Evolutionary conservation across 257 asterid species (phyloP).

Genomic region (Coffea eugenioides): DNA sequence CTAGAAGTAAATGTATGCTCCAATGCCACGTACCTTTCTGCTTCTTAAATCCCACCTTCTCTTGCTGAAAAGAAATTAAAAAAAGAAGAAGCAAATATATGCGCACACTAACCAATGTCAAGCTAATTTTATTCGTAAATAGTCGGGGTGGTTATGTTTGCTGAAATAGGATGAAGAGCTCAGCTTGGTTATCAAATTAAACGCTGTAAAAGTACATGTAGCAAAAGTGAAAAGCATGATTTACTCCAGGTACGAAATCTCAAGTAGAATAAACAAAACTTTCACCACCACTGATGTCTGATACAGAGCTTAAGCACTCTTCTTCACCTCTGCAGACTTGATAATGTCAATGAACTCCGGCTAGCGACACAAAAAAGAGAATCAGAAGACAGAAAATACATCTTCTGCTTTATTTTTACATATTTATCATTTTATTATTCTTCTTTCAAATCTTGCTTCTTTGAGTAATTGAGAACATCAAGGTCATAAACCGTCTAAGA

Average conservation of each 20-base stretch:
- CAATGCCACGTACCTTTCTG: too few species aligned
- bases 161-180: background rate
- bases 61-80: too few species aligned
- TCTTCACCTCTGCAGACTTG: conserved; percentile 83
- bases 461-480: background rate
- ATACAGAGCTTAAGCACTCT: conserved; percentile 43
- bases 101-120: background rate
- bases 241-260: conserved; percentile 17
- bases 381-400: background rate
- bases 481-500: background rate
- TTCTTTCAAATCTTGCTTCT: background rate
- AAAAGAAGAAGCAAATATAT: too few species aligned
- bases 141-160: background rate
- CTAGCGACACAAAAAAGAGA: conserved; percentile 29
- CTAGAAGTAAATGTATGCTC: background rate
- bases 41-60: too few species aligned
- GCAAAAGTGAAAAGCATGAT: conserved; percentile 7
- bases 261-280: conserved; percentile 35
- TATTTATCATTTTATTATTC: background rate
- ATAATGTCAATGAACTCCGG: conserved; percentile 88
- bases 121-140: conserved; percentile 8
- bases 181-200: conserved; percentile 16
- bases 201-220: conserved; percentile 5
- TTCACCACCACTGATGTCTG: conserved; percentile 17
- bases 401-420: background rate